Base-by-base conservation (phyloP, 1,284 basidiomycete genomes). In the Xerocomus minutiporus region DNA sequence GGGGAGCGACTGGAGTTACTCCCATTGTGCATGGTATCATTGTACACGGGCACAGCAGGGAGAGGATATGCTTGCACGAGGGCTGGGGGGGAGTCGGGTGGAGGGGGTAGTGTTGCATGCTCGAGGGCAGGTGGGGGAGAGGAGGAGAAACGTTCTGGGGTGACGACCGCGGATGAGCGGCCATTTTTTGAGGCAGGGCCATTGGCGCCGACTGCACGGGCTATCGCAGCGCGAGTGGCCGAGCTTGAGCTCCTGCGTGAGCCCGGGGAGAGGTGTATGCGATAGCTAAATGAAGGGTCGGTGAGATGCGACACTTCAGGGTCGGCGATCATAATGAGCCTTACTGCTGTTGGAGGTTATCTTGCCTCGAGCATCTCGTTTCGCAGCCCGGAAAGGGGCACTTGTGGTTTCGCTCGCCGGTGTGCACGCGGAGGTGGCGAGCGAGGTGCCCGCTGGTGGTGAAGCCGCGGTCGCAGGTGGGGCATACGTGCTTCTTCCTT, bases 391-490 rank as follows among this genome's bases (percentile, higher is more conserved):
- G 88, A 70, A 89, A 90, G 29, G 88, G 88, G 61, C 87, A 91
- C 52, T 82, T 86, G 73, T 89, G 86, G 69, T 88, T 88, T 53
- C 85, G 74, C 63, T 90, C 86, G 49, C 89, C 88, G 8, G 90
- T 92, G 71, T 93, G 90, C 11, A 91, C 83, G 49, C 88, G 78
- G 25, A 85, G 80, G 67, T 93, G 90, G 46, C 90, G 79, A 0
- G 90, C 86, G 20, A 92, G 81, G 64, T 93, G 91, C 32, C 90
- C 90, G 61, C 83, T 86, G 41, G 90, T 93, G 49, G 87, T 89
- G 70, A 93, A 93, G 1, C 81, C 79, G 49, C 84, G 80, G 11
- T 84, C 81, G 62, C 86, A 88, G 7, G 78, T 82, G 3, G 70
- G 60, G 63, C 86, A 88, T 26, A 83, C 70, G 58, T 88, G 85